Evolutionary conservation across 2,329 filamentous ascomycete genomes (phyloP).

Genomic region (Cordyceps fumosorosea): DNA sequence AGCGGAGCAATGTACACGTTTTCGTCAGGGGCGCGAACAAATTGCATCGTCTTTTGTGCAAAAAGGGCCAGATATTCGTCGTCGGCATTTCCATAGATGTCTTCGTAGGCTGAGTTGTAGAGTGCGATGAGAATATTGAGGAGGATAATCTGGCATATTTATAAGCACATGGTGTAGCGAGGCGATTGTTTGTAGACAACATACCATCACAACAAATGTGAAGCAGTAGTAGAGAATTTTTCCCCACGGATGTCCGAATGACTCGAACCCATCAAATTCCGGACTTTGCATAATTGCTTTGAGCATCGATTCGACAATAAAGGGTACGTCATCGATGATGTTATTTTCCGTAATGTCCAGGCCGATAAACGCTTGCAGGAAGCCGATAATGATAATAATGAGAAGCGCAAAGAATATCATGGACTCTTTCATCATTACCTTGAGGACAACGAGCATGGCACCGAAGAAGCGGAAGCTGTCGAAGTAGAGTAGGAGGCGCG

Average conservation of each 20-base stretch:
- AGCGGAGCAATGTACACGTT: constrained; percentile 97
- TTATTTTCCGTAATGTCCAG: constrained; percentile 77
- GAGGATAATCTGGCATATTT: constrained; percentile 50
- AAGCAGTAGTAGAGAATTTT: constrained; percentile 96
- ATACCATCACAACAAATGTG: constrained; percentile 92
- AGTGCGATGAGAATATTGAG: constrained; percentile 95
- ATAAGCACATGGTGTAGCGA: background rate
- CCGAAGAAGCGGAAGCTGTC: constrained; percentile 95
- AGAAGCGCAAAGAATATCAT: constrained; percentile 95
- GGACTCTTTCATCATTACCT: constrained; percentile 90
- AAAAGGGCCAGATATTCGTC: constrained; percentile 96
- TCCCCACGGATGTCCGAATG: constrained; percentile 88
- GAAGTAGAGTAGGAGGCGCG: constrained; percentile 81
- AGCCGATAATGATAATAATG: constrained; percentile 74
- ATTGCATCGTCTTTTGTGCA: constrained; percentile 91
- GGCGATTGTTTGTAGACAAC: constrained; percentile 17
- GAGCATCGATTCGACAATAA: constrained; percentile 75
- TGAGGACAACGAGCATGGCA: constrained; percentile 93
- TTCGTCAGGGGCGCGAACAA: constrained; percentile 92
- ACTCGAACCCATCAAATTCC: constrained; percentile 82
- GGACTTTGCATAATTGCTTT: constrained; percentile 90
- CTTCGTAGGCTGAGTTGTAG: constrained; percentile 93
- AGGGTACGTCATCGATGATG: constrained; percentile 58
- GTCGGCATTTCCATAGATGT: constrained; percentile 86
- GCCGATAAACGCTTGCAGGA: constrained; percentile 90